A percentile compares a stretch with the other conserved stretches of the same genome.
Conservation (phyloP, 2,329 filamentous ascomycete species). For the Venturia effusa region DNA sequence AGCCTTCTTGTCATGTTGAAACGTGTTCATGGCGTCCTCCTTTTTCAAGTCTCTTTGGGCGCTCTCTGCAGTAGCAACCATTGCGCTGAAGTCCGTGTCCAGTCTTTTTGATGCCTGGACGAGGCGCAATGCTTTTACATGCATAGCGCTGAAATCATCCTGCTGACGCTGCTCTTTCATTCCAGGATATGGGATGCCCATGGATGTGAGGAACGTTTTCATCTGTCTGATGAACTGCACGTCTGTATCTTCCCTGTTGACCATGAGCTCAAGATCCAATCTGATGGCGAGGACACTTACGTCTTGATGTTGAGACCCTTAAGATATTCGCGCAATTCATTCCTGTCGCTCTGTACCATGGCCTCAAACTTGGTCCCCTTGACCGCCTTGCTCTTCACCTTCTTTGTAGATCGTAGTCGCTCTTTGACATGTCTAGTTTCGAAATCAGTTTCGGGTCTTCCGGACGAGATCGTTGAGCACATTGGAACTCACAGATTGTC, state of each 20-base stretch:
- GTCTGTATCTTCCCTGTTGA: not conserved
- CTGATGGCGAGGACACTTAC: not conserved
- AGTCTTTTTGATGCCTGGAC: not conserved
- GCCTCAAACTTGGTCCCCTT: slow-evolving; percentile 1
- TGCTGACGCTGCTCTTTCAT: not conserved
- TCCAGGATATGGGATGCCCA: not conserved
- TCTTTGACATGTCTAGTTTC: not conserved
- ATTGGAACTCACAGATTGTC: not conserved
- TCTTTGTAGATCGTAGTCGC: not conserved
- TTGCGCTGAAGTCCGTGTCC: not conserved
- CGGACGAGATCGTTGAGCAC: not conserved
- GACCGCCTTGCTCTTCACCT: not conserved
- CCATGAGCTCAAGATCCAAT: not conserved
- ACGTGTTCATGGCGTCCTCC: not conserved
- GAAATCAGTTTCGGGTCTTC: not conserved
- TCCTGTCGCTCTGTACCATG: not conserved
- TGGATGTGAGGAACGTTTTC: not conserved
- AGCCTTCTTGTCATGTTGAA: not conserved
- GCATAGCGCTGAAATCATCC: not conserved
- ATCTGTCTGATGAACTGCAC: not conserved
- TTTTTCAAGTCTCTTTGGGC: not conserved
- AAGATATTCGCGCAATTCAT: not conserved
- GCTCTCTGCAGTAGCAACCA: not conserved
- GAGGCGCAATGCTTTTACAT: not conserved
- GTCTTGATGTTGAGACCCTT: not conserved